These are phyloP conservation scores for Lodderomyces oxycetoniae DNA, from an alignment of 1,139 yeast species.

Conservation along the genomic window DNA sequence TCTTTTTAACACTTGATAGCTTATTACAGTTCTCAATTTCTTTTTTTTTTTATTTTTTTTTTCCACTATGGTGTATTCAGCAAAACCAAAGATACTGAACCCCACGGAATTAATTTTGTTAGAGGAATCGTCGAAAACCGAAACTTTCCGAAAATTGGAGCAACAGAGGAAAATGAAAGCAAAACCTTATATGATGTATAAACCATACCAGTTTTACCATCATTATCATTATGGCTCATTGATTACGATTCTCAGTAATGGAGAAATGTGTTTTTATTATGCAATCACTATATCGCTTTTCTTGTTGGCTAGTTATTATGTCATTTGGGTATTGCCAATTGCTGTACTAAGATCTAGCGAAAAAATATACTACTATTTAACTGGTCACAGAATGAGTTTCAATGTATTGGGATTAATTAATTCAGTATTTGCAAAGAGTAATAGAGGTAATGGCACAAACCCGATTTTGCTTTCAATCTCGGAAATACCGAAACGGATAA, in stretches of 20 bases:
- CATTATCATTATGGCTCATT: slow-evolving; percentile 24
- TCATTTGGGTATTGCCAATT: slow-evolving; percentile 14
- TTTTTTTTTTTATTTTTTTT: no score
- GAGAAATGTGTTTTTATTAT: slow-evolving; percentile 22
- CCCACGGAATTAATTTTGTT: no score
- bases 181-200: slow-evolving; percentile 3
- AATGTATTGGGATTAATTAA: no score
- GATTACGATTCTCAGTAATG: slow-evolving; percentile 27
- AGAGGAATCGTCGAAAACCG: no score
- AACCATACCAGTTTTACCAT: slow-evolving; percentile 17
- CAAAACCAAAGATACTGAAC: no score
- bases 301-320: slow-evolving; percentile 19
- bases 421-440: no score
- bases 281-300: slow-evolving; percentile 13
- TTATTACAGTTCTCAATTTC: no score
- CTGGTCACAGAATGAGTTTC: slow-evolving; percentile 19
- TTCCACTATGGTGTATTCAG: no score
- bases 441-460: no score
- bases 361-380: slow-evolving; percentile 17
- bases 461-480: no score
- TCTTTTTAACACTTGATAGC: no score
- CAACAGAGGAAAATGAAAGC: slow-evolving; percentile 4
- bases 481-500: no score
- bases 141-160: slow-evolving; percentile 2
- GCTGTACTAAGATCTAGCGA: slow-evolving; percentile 16